Evolutionary conservation across 2,329 filamentous ascomycete genomes (phyloP), one percentile per base, ranked within the genome.

Genomic region (Bipolaris gigantea): DNA sequence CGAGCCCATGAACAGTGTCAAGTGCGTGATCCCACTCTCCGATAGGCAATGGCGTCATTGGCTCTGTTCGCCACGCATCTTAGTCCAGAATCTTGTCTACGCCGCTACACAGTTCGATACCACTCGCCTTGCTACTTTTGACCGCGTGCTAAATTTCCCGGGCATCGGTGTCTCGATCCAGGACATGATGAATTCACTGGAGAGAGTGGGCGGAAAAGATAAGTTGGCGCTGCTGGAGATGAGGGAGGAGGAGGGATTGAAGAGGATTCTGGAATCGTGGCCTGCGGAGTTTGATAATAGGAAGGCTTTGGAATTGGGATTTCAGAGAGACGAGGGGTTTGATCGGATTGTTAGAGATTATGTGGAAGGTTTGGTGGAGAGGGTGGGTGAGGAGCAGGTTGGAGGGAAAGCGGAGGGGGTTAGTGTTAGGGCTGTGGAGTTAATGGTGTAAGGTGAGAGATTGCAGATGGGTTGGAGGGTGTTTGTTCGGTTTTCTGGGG

Each of bases 1-100:
- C 34, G 84, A 86, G 72, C 83, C 84, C 0, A 76, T 86, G 70
- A 74, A 77, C 9, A 83, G 83, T 3, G 36, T 76, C 51, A 79
- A 79, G 61, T 79, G 76, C 39, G 63, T 76, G 9, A 61, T 84
- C 19, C 81, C 82, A 0, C 68, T 83, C 53, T 38, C 43, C 27
- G 67, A 71, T 42, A 68, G 73, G 60, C 75, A 79, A 34, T 80
- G 81, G 48, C 72, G 81, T 50, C 74, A 81, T 57, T 83, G 81
- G 81, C 76, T 84, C 33, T 83, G 81, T 62, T 81, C 79, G 39
- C 81, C 81, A 3, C 75, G 76, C 50, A 81, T 78, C 2, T 69
- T 83, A 48, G 75, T 83, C 25, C 74, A 74, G 67, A 83, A 84
- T 61, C 65, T 84, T 52, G 63, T 81, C 32, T 76, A 78, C 62